phyloP scores from a whole-genome alignment of 352 stramenopile species.

The Phytophthora parvispora region DNA sequence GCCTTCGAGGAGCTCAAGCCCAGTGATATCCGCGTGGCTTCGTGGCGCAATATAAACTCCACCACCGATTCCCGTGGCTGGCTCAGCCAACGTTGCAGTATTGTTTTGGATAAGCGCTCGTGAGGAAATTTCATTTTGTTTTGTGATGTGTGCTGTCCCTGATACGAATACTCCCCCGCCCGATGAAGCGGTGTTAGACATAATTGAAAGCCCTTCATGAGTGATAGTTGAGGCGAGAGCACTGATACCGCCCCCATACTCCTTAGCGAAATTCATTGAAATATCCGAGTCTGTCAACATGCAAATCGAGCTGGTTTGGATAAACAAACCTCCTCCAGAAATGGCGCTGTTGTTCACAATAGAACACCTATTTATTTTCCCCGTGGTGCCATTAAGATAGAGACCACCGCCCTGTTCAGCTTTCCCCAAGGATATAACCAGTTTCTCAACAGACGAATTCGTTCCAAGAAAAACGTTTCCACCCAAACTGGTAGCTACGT shows the following conservation, averaged over 20 bases:
- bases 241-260: slow-evolving; percentile 32
- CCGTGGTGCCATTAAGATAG: slow-evolving; percentile 1
- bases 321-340: slow-evolving; percentile 21
- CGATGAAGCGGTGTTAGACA: slow-evolving; percentile 27
- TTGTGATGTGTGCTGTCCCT: slow-evolving; percentile 9
- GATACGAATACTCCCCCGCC: slow-evolving; percentile 39
- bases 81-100: slow-evolving; percentile 2
- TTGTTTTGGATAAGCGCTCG: slow-evolving; percentile 24
- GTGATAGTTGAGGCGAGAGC: slow-evolving; percentile 24
- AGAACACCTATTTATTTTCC: slow-evolving; percentile 18
- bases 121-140: slow-evolving; percentile 1
- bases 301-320: slow-evolving; percentile 15
- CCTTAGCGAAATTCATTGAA: slow-evolving; percentile 4
- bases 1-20: slow-evolving; percentile 22
- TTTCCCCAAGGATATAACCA: slow-evolving; percentile 18
- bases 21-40: slow-evolving; percentile 21
- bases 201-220: slow-evolving; percentile 34
- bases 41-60: slow-evolving; percentile 29
- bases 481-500: slow-evolving; percentile 3
- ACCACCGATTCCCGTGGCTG: slow-evolving; percentile 23
- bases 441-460: slow-evolving; percentile 8
- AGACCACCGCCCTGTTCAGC: slow-evolving; percentile 22
- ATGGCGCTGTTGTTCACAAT: slow-evolving; percentile 19
- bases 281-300: slow-evolving; percentile 11
- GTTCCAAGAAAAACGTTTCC: slow-evolving; percentile 27